Evolutionary conservation across 306 rosid species (phyloP).

Genomic region (Gastrolobium bilobum): DNA sequence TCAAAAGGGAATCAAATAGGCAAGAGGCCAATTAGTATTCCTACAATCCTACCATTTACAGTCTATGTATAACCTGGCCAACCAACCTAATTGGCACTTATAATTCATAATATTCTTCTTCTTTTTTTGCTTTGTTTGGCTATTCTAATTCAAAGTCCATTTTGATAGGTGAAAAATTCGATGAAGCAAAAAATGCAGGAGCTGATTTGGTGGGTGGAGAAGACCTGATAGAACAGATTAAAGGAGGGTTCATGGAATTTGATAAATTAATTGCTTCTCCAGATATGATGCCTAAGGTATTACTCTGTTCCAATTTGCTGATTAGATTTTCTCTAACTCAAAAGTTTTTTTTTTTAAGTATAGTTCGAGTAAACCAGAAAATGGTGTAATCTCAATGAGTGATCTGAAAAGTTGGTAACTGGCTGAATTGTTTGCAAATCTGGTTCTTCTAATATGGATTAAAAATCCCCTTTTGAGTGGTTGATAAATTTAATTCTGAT

Average conservation of each 20-base stretch:
- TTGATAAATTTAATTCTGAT: not conserved
- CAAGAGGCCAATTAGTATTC: conserved; percentile 7
- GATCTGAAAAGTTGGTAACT: conserved; percentile 1
- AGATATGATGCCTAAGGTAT: conserved; percentile 99
- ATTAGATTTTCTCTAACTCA: conserved; percentile 1
- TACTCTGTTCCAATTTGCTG: conserved; percentile 48
- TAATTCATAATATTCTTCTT: conserved; percentile 33
- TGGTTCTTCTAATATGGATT: conserved; percentile 28
- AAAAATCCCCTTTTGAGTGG: conserved; percentile 7
- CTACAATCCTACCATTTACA: not conserved
- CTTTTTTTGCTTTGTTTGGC: conserved; percentile 2
- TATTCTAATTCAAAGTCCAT: conserved; percentile 38
- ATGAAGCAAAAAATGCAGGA: conserved; percentile 97
- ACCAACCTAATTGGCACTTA: not conserved
- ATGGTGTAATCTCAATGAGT: not conserved
- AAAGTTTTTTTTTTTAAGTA: not conserved
- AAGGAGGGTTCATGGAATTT: conserved; percentile 98
- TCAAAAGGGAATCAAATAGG: conserved; percentile 13
- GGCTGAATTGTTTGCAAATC: conserved; percentile 11
- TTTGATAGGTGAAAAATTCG: conserved; percentile 86
- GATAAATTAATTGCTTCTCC: conserved; percentile 99
- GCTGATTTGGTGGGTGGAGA: conserved; percentile 99
- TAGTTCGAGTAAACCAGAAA: conserved; percentile 20
- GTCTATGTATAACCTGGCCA: not conserved
- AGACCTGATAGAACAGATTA: conserved; percentile 97